Evolutionary conservation across 495 filamentous ascomycete genomes (phyloP).

Genomic region (Chaetomium cochliodes): DNA sequence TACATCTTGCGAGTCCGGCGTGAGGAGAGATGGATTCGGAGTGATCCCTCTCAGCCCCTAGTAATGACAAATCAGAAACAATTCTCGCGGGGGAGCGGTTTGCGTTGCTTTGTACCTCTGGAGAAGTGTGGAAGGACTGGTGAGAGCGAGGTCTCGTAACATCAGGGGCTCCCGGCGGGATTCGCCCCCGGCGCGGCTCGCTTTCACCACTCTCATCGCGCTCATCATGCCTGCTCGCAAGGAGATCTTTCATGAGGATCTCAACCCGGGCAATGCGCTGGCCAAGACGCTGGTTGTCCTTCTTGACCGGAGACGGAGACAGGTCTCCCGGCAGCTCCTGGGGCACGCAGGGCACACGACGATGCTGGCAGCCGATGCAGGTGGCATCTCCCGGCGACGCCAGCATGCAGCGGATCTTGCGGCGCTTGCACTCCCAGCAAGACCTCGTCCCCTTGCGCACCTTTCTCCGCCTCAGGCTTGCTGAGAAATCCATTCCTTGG

Average conservation of each 20-base stretch:
- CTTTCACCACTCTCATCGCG: neutral
- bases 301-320: neutral
- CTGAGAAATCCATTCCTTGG: too few species aligned
- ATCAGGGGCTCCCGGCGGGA: neutral
- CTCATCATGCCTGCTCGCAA: neutral
- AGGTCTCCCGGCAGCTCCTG: slow-evolving; percentile 41
- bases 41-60: neutral
- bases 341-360: slow-evolving; percentile 41
- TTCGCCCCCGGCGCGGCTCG: neutral
- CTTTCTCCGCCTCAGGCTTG: slow-evolving; percentile 5
- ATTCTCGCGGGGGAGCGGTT: too few species aligned
- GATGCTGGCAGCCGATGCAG: slow-evolving; percentile 46
- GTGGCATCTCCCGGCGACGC: slow-evolving; percentile 26
- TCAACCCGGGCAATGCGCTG: slow-evolving; percentile 33
- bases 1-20: neutral
- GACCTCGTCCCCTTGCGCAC: slow-evolving; percentile 2
- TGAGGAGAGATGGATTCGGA: neutral
- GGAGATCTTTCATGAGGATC: slow-evolving; percentile 1
- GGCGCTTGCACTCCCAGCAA: slow-evolving; percentile 10
- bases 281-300: slow-evolving; percentile 16
- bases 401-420: slow-evolving; percentile 8
- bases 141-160: neutral
- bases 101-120: neutral
- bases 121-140: neutral
- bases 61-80: too few species aligned